Base-by-base conservation (phyloP, 768 basidiomycete genomes). In the Pleurotus eryngii region DNA sequence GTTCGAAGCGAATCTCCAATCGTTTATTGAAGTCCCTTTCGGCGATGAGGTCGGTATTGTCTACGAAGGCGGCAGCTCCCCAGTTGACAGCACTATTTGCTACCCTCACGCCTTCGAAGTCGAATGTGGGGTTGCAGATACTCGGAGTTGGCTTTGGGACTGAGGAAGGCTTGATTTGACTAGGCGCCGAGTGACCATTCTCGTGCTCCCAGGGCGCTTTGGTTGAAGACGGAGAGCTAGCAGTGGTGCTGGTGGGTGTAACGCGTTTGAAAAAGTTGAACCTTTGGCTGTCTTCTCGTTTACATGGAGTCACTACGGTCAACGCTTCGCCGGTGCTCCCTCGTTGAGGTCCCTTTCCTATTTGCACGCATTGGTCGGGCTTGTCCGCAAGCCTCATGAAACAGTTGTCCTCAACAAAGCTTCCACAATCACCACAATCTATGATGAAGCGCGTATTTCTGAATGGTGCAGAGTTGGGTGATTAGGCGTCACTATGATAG, bases 361-460 rank as follows among this genome's bases (percentile, higher is more conserved):
- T 39, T 42, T 54, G 51, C n/a, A 54, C 51, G n/a, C 51, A 54
- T 30, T 40, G 27, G 8, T 54, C 51, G 15, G 51, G 51, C 51
- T 40, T 54, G 15, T 42, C 51, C 12, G 51, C 51, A 42, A 54
- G 51, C 15, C 15, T 54, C 51, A 54, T 54, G 51, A 54, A 54
- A 42, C 51, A 54, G 39, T 54, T 42, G 39, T 54, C 39, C 24
- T 54, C 37, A 14, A 39, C 51, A 38, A 54, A 39, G 51, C 51
- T 54, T 17, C 37, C 37, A 24, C 51, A 54, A 30, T 54, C 51
- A 5, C 51, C 51, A 22, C 51, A 54, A 20, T 54, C 51, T 11
- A 54, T 54, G 20, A 54, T 42, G 39, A 54, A 54, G 15, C 51
- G 51, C 18, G 51, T 54, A n/a, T 24, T 54, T 18, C 51, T 54